Percentiles rank a stretch among this genome's conserved stretches.
phyloP scores from a whole-genome alignment of 768 basidiomycete genomes.

The Boletus subcaerulescens region DNA sequence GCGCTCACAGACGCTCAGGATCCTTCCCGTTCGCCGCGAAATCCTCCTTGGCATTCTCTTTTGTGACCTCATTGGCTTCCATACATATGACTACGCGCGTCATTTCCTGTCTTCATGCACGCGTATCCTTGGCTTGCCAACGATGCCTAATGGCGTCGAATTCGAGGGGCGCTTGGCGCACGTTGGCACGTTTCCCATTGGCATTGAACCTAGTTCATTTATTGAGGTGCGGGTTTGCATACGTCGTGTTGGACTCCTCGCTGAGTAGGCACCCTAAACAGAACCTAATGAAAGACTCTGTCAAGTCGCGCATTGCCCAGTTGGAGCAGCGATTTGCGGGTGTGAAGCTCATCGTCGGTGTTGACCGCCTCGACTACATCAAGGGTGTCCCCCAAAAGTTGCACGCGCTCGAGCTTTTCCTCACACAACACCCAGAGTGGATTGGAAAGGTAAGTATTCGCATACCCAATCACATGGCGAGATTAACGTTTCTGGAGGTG shows the following conservation, averaged over 20 bases:
- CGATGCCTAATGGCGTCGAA: constrained; percentile 98
- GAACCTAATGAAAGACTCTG: constrained; percentile 77
- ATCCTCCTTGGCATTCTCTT: constrained; percentile 95
- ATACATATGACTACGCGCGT: constrained; percentile 99
- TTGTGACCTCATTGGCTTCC: constrained; percentile 98
- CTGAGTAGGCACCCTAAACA: constrained; percentile 28
- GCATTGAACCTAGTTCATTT: constrained; percentile 93
- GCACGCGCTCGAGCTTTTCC: constrained; percentile 93
- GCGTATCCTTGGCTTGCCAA: constrained; percentile 89
- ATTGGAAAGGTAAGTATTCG: constrained; percentile 78
- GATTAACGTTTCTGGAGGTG: constrained; percentile 47
- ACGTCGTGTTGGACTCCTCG: not conserved
- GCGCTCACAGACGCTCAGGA: constrained; percentile 45
- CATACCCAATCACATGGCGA: not conserved
- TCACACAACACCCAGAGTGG: constrained; percentile 98
- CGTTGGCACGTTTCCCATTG: constrained; percentile 98
- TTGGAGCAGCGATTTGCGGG: constrained; percentile 90
- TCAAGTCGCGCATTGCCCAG: constrained; percentile 75
- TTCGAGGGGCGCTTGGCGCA: constrained; percentile 94
- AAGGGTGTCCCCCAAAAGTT: constrained; percentile 99
- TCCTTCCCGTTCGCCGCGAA: constrained; percentile 94
- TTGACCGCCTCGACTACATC: constrained; percentile 98
- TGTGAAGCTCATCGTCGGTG: constrained; percentile 96
- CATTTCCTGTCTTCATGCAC: constrained; percentile 99
- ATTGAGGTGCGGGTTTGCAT: constrained; percentile 53